Evolutionary conservation across 768 basidiomycete species (phyloP), one percentile per base, ranked within the genome.

Genomic region (Asterophora lycoperdoides): DNA sequence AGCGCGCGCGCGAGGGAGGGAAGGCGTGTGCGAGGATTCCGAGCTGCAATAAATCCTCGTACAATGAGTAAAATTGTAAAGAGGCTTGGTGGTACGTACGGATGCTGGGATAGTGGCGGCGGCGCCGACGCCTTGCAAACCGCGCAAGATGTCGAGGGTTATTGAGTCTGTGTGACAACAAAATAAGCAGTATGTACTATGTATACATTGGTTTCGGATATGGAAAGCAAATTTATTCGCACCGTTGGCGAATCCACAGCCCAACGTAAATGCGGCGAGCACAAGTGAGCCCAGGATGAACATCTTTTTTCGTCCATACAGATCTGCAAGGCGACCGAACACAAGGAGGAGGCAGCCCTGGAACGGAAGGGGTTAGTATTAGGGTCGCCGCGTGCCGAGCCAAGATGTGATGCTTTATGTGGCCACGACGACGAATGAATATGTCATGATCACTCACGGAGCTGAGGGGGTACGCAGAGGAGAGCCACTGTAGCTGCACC

Each of bases 11-110:
- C 1, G 68, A 69, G 0, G 84, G 84, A 3, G 86, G 84, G 62
- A 94, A 95, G 0, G 82, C 70, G 40, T 85, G 76, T 0, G 93
- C 92, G 29, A 95, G 74, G 49, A 90, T 93, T 1, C 93, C 92
- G 1, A 93, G 62, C 81, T 89, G 52, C 14, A 48, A 33, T 23
- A 42, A 35, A 17, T 29, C 36, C 17, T 3, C 23, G 6, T 23
- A 6, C 23, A 23, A 6, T 23, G 23, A 23, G 6, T 23, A 23
- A 23, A 23, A 23, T 23, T 23, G 23, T 23, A 6, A 23, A 23
- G 56, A 46, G 43, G 4, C 51, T 60, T 14, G 34, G 26, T n/a
- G 9, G 18, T 74, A 60, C 69, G 53, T 43, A 88, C 86, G 9
- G 82, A 74, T 13, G 89, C 79, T 4, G 89, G 89, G 13, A 90